These are phyloP conservation scores for Candida gigantensis DNA, from an alignment of 1,139 yeast species.

Conservation along the genomic window DNA sequence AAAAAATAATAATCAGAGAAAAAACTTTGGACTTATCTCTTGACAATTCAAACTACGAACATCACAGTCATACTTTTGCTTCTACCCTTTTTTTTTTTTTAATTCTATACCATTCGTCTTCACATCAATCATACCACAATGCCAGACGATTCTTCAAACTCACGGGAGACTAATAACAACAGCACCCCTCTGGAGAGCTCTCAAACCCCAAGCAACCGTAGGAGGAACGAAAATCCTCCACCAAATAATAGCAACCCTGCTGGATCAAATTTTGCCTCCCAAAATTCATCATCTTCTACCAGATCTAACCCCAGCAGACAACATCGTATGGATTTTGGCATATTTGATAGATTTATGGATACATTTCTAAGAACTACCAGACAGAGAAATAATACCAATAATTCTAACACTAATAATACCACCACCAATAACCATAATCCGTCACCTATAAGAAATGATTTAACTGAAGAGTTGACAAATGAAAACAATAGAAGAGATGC, in stretches of 20 bases:
- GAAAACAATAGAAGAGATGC: constrained; percentile 2
- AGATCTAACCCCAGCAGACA: constrained; percentile 4
- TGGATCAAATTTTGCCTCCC: constrained; percentile 6
- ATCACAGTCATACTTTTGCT: no score
- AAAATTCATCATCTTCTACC: constrained; percentile 2
- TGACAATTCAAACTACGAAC: no score
- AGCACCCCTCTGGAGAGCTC: not conserved
- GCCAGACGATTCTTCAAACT: no score
- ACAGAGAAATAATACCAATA: constrained; percentile 1
- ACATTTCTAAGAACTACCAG: constrained; percentile 8
- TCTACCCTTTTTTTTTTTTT: no score
- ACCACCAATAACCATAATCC: constrained; percentile 2
- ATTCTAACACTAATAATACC: no score
- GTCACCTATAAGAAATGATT: constrained; percentile 3
- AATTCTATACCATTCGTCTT: no score
- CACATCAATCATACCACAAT: no score
- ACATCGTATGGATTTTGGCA: constrained; percentile 10
- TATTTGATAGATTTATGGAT: constrained; percentile 15
- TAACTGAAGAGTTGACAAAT: constrained; percentile 1
- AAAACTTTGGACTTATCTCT: no score
- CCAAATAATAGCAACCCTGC: not conserved
- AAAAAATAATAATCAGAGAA: no score
- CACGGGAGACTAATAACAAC: not conserved
- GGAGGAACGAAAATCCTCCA: not conserved
- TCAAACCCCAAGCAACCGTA: not conserved